These are phyloP conservation scores for Dendrobium chrysotoxum DNA, from an alignment of 106 monocot species.

Conservation along the genomic window DNA sequence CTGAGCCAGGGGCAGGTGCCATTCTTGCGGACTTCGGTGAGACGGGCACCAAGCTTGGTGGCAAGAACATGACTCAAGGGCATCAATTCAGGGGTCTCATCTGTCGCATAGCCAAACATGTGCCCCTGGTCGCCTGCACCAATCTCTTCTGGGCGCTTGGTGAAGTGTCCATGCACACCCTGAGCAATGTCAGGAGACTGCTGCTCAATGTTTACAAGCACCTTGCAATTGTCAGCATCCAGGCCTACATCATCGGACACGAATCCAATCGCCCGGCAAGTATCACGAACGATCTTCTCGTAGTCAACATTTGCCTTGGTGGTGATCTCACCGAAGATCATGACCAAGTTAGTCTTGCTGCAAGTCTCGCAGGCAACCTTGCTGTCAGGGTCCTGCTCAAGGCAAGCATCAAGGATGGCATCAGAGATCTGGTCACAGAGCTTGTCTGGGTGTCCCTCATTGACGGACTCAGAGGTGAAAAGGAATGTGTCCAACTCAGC, in stretches of 20 bases:
- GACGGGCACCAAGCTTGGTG: slow-evolving; percentile 48
- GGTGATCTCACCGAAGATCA: slow-evolving; percentile 65
- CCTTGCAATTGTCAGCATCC: slow-evolving; percentile 49
- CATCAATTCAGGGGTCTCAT: slow-evolving; percentile 59
- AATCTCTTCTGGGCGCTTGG: slow-evolving; percentile 54
- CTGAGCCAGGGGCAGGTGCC: slow-evolving; percentile 47
- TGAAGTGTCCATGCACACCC: slow-evolving; percentile 54
- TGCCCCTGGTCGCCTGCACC: slow-evolving; percentile 59
- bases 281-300: slow-evolving; percentile 57
- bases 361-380: slow-evolving; percentile 62
- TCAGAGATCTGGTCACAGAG: slow-evolving; percentile 64
- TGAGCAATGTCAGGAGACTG: slow-evolving; percentile 58
- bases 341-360: slow-evolving; percentile 54
- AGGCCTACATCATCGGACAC: slow-evolving; percentile 47
- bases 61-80: slow-evolving; percentile 51
- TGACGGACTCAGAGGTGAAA: slow-evolving; percentile 56
- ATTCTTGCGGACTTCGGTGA: slow-evolving; percentile 57
- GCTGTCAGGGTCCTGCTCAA: slow-evolving; percentile 50
- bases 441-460: slow-evolving; percentile 64
- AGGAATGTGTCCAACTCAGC: slow-evolving; percentile 40
- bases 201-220: slow-evolving; percentile 58
- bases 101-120: slow-evolving; percentile 58
- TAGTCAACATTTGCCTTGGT: slow-evolving; percentile 57
- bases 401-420: slow-evolving; percentile 50
- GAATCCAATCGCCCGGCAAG: slow-evolving; percentile 47